Base-by-base conservation (phyloP, 2,329 filamentous ascomycete genomes). In the Rutstroemia sp. region DNA sequence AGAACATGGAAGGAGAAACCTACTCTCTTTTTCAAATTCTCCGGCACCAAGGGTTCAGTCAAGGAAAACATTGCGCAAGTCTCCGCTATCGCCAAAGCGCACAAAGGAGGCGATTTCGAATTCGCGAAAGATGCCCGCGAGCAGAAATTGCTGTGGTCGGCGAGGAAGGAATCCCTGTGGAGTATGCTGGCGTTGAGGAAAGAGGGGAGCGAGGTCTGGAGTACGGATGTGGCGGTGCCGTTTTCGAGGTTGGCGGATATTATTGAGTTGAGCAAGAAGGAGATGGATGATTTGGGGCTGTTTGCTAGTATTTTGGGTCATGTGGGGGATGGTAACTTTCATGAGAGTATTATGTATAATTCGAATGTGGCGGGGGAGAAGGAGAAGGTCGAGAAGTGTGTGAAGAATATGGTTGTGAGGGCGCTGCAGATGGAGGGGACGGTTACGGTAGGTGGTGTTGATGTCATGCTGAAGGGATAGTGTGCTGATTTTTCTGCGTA, bases 341-440 rank as follows among this genome's bases (percentile, higher is more conserved):
- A 96, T 70, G 86, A 92, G 69, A 89, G 87, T 68, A 94, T 96
- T 72, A 86, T 96, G 73, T 96, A 95, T 70, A 83, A 94, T 71
- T 80, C 81, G 25, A 78, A 76, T 23, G 77, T 91, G 55, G 78
- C 81, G 3, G 82, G 77, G 25, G 88, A 96, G 72, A 80, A 80
- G 56, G 84, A 79, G 44, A 88, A 87, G 63, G 89, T 94, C 1
- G 88, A 94, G 69, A 79, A 78, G 54, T 90, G 89, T 61, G 89
- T 96, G 48, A 84, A 92, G 68, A 86, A 90, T 64, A 96, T 96
- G 91, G 89, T 96, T 19, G 81, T 87, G 63, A 82, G 89, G n/a
- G 92, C 91, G 2, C 72, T 96, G 23, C 89, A 92, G 62, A 96
- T 96, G 91, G 92, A 96, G 58, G 90, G 92, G 1, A 95, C 91